Evolutionary conservation across 139 green algal genomes (phyloP), one percentile per base, ranked within the genome.

Genomic region (Limnomonas spitsbergensis): DNA sequence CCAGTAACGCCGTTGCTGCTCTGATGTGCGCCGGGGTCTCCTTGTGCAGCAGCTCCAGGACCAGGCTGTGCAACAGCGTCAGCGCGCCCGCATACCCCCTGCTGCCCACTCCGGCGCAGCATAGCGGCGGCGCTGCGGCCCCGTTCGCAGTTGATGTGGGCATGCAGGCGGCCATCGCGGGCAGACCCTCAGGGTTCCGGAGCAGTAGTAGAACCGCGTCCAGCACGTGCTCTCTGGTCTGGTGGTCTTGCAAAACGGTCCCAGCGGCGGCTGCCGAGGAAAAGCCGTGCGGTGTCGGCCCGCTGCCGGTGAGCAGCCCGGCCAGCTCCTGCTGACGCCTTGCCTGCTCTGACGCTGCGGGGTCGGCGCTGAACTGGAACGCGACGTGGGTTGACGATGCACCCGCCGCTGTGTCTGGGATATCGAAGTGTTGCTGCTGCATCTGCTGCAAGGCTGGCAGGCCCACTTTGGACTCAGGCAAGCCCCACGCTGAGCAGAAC

Each of bases 181-280:
- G 20, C 35, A 75, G 35, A 36, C 69, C 69, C 4, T 36, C 37
- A 24, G 53, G 74, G 27, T 70, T 32, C 24, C 34, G 4, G 31
- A 79, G 74, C 53, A 79, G 2, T 3, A 79, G 36, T 20, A 73
- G 14, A n/a, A 79, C 38, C 26, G 74, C 29, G 26, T 79, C 74
- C 36, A 79, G 74, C 26, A n/a, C 74, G 3, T 66, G 37, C 74
- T 79, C 74, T 2, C 54, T 37, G 53, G 27, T 38, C 74, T 79
- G 74, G 38, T 79, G 74, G 53, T 73, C 74, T 29, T 79, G 74
- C 4, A 79, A 53, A 29, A 79, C 42, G 6, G 71, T n/a, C n/a
- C n/a, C n/a, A n/a, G n/a, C n/a, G n/a, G n/a, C n/a, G n/a, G n/a
- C n/a, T n/a, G n/a, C n/a, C n/a, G n/a, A n/a, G n/a, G n/a, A n/a